These are phyloP conservation scores for Citrus cavaleriei DNA, from an alignment of 345 rosid genomes.

Conservation along the genomic window DNA sequence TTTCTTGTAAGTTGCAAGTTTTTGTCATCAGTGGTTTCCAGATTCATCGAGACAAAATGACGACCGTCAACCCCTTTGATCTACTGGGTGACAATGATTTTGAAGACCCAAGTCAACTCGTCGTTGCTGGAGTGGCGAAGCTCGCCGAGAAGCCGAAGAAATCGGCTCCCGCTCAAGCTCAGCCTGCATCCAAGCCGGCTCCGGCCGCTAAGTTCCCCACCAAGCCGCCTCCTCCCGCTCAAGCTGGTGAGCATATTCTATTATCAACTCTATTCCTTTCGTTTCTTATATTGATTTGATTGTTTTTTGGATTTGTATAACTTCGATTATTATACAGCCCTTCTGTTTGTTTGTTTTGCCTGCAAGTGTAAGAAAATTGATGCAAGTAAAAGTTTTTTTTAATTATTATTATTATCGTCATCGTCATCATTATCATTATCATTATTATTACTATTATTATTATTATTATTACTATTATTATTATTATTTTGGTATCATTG, in stretches of 20 bases:
- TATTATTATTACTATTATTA: too few species aligned
- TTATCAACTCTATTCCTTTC: background rate
- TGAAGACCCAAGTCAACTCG: constrained; percentile 74
- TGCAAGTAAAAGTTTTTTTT: too few species aligned
- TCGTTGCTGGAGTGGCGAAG: constrained; percentile 44
- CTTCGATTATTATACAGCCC: background rate
- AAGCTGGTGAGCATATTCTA: constrained; percentile 55
- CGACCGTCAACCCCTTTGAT: constrained; percentile 86
- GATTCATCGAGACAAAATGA: constrained; percentile 44
- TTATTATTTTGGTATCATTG: too few species aligned
- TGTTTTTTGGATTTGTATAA: background rate
- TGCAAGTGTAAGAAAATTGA: background rate
- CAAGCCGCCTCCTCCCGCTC: constrained; percentile 78
- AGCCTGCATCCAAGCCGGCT: constrained; percentile 29
- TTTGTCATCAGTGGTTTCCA: constrained; percentile 4
- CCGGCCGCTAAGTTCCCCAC: constrained; percentile 66
- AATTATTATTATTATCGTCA: too few species aligned
- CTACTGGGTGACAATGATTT: constrained; percentile 73
- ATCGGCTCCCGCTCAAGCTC: constrained; percentile 34
- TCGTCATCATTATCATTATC: too few species aligned
- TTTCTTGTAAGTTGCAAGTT: constrained; percentile 3
- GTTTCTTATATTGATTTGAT: background rate
- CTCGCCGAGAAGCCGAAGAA: constrained; percentile 60
- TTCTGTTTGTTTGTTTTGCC: background rate
- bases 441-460: accelerated